Evolutionary conservation across 2,329 filamentous ascomycete genomes (phyloP), one percentile per base, ranked within the genome.

Genomic region (Anthostomella pinea): DNA sequence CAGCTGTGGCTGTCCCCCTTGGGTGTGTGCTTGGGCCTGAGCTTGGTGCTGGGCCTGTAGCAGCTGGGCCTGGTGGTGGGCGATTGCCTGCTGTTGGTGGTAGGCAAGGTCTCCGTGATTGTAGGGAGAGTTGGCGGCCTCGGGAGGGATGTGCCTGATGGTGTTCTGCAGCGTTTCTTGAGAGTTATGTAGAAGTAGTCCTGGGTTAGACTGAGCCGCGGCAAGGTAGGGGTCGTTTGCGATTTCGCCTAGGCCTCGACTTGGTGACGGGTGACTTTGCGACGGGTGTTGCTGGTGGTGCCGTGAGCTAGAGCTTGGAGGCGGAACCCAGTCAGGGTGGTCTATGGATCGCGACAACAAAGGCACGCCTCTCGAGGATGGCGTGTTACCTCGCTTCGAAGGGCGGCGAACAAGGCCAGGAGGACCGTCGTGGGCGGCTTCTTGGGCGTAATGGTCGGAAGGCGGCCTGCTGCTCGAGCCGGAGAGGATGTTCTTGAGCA

Each of bases 341-440:
- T 56, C 52, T 24, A 57, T 43, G 30, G 53, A 15, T 24, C 52
- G 39, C 13, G 45, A 33, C 28, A 56, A 38, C 43, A 65, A 58
- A 45, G 62, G 51, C 45, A 58, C 64, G 22, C 69, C 70, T 53
- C 67, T 66, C 46, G 72, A 49, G 50, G 60, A 53, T 48, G 63
- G 56, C 15, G 67, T 59, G 44, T 72, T 68, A 68, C 73, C 74
- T 53, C 76, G 69, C 64, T 77, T 80, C 28, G 79, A 82, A 20
- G 72, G 67, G 48, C 74, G 67, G 46, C 76, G 76, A 47, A 61
- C 66, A 30, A 79, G 59, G 33, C 69, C 68, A 30, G 60, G 48
- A 41, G 64, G 66, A 52, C 71, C 73, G 53, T 74, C 71, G 67
- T 75, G 72, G 35, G 64, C 56, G 43, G 50, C 51, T 38, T 64